These are phyloP conservation scores for Speleostelium caveatum DNA, from an alignment of 78 protist genomes.

Conservation along the genomic window DNA sequence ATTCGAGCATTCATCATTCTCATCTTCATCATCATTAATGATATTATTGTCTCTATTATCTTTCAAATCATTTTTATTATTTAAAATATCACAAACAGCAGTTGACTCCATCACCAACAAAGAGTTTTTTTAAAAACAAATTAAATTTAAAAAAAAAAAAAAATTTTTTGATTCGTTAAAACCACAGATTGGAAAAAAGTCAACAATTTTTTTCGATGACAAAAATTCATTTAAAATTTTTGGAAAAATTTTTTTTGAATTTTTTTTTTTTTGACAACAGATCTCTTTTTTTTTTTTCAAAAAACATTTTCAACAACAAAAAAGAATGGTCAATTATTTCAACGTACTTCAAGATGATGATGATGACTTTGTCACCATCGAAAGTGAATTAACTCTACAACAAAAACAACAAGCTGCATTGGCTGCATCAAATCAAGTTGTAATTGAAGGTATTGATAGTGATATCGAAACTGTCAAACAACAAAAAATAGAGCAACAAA, in stretches of 20 bases:
- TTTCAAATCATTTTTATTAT: too few species aligned
- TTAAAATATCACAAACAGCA: too few species aligned
- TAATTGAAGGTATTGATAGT: too few species aligned
- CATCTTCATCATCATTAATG: slow-evolving; percentile 55
- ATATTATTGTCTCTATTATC: too few species aligned
- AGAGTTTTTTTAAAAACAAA: not conserved
- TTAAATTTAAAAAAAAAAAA: not conserved
- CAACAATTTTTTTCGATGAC: not conserved
- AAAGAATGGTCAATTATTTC: slow-evolving; percentile 52
- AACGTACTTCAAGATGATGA: slow-evolving; percentile 42
- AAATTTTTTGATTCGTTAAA: not conserved
- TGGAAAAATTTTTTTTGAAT: too few species aligned
- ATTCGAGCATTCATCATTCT: not conserved
- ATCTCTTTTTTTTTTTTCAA: not conserved
- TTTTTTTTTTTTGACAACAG: too few species aligned
- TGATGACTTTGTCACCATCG: slow-evolving; percentile 33
- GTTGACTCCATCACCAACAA: too few species aligned
- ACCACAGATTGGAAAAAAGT: not conserved
- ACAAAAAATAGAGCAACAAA: slow-evolving; percentile 2
- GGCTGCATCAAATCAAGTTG: not conserved
- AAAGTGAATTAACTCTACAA: slow-evolving; percentile 2
- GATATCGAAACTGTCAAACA: too few species aligned
- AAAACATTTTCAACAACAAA: too few species aligned
- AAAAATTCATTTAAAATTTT: not conserved
- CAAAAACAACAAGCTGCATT: not conserved